Conservation (phyloP, 1,284 basidiomycete species). For the Grifola frondosa region DNA sequence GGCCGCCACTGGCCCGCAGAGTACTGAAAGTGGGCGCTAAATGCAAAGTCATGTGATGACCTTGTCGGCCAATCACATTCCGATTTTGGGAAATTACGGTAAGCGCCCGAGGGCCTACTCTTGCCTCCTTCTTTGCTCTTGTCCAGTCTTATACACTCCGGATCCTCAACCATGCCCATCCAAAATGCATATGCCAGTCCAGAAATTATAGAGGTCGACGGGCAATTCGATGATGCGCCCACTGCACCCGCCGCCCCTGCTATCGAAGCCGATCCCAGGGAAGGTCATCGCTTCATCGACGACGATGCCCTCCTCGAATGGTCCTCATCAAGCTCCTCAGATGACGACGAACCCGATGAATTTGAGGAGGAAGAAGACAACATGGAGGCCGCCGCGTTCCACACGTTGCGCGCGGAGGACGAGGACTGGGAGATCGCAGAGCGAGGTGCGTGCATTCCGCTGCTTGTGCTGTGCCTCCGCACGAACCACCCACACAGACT, state of each 20-base stretch:
- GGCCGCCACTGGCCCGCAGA: background rate
- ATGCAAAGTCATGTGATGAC: slow-evolving; percentile 1
- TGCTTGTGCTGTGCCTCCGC: background rate
- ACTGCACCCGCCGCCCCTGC: slow-evolving; percentile 16
- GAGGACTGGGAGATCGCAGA: slow-evolving; percentile 92
- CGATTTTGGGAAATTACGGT: background rate
- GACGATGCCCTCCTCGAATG: slow-evolving; percentile 27
- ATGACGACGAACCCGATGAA: slow-evolving; percentile 25
- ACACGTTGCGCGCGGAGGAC: slow-evolving; percentile 70
- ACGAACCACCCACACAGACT: slow-evolving; percentile 57
- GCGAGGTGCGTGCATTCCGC: slow-evolving; percentile 46
- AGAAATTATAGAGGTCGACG: slow-evolving; percentile 20
- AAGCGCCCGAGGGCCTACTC: no score
- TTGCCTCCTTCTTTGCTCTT: background rate
- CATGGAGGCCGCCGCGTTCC: slow-evolving; percentile 37
- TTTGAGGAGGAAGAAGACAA: slow-evolving; percentile 29
- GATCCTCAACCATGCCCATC: background rate
- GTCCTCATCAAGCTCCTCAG: slow-evolving; percentile 24
- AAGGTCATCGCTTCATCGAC: slow-evolving; percentile 30
- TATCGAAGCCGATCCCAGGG: slow-evolving; percentile 18
- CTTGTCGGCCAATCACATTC: background rate
- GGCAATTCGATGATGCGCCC: slow-evolving; percentile 33
- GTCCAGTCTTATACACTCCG: background rate
- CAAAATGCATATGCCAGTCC: background rate
- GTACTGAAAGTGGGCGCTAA: background rate